Percentiles rank a stretch among this genome's conserved stretches.
These are phyloP conservation scores for Penicillium verrucosum DNA, from an alignment of 2,329 filamentous ascomycete species.

Conservation along the genomic window DNA sequence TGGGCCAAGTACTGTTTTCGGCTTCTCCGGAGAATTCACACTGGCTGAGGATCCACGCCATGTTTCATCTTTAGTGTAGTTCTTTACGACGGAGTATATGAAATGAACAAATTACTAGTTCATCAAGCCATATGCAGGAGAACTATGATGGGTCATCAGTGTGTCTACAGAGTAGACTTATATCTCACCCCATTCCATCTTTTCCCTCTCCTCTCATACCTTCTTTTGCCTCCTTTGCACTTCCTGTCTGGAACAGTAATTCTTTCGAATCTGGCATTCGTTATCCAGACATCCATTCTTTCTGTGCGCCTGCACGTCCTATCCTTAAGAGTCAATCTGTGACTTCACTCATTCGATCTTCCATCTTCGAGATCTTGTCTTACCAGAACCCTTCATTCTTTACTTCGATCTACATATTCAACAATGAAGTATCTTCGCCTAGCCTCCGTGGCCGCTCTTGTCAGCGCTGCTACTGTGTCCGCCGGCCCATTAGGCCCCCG, in stretches of 20 bases:
- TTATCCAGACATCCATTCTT: slow-evolving; percentile 31
- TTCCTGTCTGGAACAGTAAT: slow-evolving; percentile 25
- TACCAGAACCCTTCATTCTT: background rate
- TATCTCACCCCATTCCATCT: background rate
- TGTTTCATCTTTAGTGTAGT: slow-evolving; percentile 23
- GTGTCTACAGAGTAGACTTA: background rate
- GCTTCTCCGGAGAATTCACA: slow-evolving; percentile 11
- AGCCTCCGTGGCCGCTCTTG: slow-evolving; percentile 23
- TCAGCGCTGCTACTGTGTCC: slow-evolving; percentile 27
- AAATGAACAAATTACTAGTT: background rate
- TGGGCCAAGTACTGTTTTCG: slow-evolving; percentile 10
- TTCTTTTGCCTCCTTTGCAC: slow-evolving; percentile 1
- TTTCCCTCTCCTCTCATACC: slow-evolving; percentile 3
- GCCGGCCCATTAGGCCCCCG: slow-evolving; percentile 20
- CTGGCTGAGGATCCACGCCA: slow-evolving; percentile 11
- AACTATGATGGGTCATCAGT: background rate
- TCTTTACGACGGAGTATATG: background rate
- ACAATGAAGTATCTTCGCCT: slow-evolving; percentile 30
- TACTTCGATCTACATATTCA: slow-evolving; percentile 1
- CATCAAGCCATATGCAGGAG: background rate
- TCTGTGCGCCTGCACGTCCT: slow-evolving; percentile 24
- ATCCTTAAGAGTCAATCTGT: slow-evolving; percentile 6
- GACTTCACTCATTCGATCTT: slow-evolving; percentile 4
- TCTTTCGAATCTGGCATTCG: slow-evolving; percentile 24
- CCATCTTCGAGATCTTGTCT: slow-evolving; percentile 2